Evolutionary conservation across 805 yeast genomes (phyloP).

Genomic region (Candida sphagnicola): DNA sequence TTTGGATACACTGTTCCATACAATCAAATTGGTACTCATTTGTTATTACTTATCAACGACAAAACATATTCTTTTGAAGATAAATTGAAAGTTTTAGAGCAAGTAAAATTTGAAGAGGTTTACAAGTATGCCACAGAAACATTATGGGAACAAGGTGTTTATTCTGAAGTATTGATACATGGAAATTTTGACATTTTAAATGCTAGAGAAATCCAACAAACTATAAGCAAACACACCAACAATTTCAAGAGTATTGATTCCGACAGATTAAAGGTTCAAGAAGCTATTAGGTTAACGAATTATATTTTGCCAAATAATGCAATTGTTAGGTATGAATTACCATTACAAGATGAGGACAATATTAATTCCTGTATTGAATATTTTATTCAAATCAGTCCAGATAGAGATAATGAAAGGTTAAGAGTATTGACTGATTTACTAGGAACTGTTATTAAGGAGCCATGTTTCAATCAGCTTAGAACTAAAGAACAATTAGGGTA

Average conservation of each 20-base stretch:
- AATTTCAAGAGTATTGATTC: conserved; percentile 24
- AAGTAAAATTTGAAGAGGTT: conserved; percentile 48
- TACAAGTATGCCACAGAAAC: conserved; percentile 40
- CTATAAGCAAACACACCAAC: conserved; percentile 36
- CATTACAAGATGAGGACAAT: conserved; percentile 62
- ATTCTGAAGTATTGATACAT: conserved; percentile 65
- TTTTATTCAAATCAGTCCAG: conserved; percentile 59
- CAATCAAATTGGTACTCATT: conserved; percentile 63
- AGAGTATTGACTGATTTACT: conserved; percentile 58
- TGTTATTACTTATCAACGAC: conserved; percentile 66
- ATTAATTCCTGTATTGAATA: conserved; percentile 83
- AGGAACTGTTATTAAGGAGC: conserved; percentile 75
- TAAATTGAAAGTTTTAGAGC: conserved; percentile 45
- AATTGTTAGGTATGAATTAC: conserved; percentile 43
- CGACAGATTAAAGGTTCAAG: conserved; percentile 24
- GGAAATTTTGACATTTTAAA: conserved; percentile 64
- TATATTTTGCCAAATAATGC: conserved; percentile 25
- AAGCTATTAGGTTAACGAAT: conserved; percentile 28
- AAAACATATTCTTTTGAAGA: conserved; percentile 63
- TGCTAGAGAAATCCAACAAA: conserved; percentile 46
- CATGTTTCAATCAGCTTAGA: conserved; percentile 83
- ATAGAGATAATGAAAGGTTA: conserved; percentile 19
- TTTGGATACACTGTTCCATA: conserved; percentile 74
- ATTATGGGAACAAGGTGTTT: conserved; percentile 54
- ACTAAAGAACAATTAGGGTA: conserved; percentile 95